Conservation (phyloP, 768 basidiomycete species). For the Suillus tomentosus region DNA sequence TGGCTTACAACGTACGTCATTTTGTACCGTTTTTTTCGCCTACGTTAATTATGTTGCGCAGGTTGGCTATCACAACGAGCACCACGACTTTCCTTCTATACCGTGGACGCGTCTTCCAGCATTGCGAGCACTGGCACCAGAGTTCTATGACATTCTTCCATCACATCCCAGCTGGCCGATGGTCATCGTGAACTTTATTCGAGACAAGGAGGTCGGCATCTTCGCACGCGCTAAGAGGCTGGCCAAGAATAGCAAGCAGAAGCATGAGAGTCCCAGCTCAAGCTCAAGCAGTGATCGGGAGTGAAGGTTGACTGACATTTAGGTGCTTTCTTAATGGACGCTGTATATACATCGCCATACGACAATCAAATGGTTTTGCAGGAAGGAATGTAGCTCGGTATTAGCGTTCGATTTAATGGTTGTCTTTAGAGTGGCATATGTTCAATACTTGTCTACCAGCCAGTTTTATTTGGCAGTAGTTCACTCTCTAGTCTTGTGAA, state of each 20-base stretch:
- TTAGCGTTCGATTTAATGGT: neutral
- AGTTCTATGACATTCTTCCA: conserved; percentile 89
- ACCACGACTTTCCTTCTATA: conserved; percentile 97
- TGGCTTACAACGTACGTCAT: conserved; percentile 89
- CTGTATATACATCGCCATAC: conserved; percentile 12
- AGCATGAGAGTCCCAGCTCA: conserved; percentile 15
- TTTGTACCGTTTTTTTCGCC: neutral
- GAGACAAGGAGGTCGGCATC: conserved; percentile 85
- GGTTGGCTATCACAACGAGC: conserved; percentile 99
- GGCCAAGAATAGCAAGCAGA: conserved; percentile 36
- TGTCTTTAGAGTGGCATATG: neutral
- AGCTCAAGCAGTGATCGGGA: conserved; percentile 18
- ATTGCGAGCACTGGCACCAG: conserved; percentile 80
- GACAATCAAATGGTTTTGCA: neutral
- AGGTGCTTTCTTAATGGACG: conserved; percentile 14
- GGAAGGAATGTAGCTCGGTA: neutral
- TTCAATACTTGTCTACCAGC: too few species aligned
- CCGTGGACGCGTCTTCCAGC: conserved; percentile 93
- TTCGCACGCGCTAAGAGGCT: conserved; percentile 85
- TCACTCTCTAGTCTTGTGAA: too few species aligned
- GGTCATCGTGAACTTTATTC: conserved; percentile 93
- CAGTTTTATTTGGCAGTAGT: too few species aligned
- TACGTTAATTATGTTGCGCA: conserved; percentile 29
- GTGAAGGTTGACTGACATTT: conserved; percentile 12
- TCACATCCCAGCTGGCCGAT: conserved; percentile 93